phyloP scores from a whole-genome alignment of 2,329 filamentous ascomycete species.

The Chaetomiaceae sp. region DNA sequence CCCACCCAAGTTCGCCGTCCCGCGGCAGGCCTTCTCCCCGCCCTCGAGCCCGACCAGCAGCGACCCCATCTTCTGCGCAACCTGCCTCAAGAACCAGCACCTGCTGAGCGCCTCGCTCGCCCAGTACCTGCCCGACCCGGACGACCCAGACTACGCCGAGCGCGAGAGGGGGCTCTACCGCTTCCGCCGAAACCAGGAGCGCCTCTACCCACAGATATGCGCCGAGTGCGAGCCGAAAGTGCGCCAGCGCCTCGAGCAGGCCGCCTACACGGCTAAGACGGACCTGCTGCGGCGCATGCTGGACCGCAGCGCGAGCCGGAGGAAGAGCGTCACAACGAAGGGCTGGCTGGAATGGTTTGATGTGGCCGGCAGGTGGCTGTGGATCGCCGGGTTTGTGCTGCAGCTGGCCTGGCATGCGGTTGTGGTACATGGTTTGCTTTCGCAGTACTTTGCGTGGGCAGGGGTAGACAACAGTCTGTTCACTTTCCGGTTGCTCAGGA shows the following conservation, averaged over 20 bases:
- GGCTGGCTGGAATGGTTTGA: slow-evolving; percentile 43
- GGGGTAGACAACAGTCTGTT: slow-evolving; percentile 1
- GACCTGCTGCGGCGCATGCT: slow-evolving; percentile 73
- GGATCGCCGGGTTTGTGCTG: slow-evolving; percentile 44
- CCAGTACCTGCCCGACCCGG: slow-evolving; percentile 67
- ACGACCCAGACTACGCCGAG: slow-evolving; percentile 63
- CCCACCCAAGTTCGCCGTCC: slow-evolving; percentile 45
- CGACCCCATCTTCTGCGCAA: slow-evolving; percentile 59
- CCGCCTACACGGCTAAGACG: slow-evolving; percentile 78
- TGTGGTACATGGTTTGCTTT: slow-evolving; percentile 30
- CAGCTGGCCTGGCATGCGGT: slow-evolving; percentile 50
- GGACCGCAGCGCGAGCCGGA: slow-evolving; percentile 52
- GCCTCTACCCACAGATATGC: slow-evolving; percentile 86
- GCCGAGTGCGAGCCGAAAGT: slow-evolving; percentile 72
- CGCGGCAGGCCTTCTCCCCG: slow-evolving; percentile 36
- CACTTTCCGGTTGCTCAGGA: slow-evolving; percentile 10
- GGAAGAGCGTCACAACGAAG: slow-evolving; percentile 37
- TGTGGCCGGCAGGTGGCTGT: slow-evolving; percentile 41
- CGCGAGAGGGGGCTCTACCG: slow-evolving; percentile 65
- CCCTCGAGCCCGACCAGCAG: slow-evolving; percentile 34
- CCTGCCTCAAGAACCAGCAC: slow-evolving; percentile 84
- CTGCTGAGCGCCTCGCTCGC: slow-evolving; percentile 71
- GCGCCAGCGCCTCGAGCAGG: slow-evolving; percentile 61
- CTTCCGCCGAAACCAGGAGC: slow-evolving; percentile 70
- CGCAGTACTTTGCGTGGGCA: slow-evolving; percentile 1